Percentiles rank a stretch among this genome's conserved stretches.
These are phyloP conservation scores for Mycena galopus DNA, from an alignment of 768 basidiomycete genomes.

Conservation along the genomic window DNA sequence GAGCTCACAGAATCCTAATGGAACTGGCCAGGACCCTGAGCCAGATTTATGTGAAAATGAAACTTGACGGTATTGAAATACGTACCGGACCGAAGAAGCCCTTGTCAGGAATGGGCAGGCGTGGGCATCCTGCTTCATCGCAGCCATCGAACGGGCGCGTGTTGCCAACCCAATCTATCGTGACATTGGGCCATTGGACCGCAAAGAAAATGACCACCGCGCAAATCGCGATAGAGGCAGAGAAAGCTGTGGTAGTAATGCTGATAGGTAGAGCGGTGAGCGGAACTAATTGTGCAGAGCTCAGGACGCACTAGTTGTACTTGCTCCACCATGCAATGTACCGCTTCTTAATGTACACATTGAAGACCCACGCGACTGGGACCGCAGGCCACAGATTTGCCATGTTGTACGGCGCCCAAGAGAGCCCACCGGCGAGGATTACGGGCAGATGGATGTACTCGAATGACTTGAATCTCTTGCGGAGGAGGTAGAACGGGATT, in stretches of 20 bases:
- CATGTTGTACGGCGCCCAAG: constrained; percentile 40
- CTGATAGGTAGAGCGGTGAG: constrained; percentile 3
- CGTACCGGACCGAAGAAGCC: constrained; percentile 42
- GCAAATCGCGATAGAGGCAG: constrained; percentile 49
- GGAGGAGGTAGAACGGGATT: constrained; percentile 48
- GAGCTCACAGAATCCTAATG: background rate
- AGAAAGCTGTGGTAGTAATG: constrained; percentile 48
- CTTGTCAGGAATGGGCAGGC: constrained; percentile 29
- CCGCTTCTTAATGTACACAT: constrained; percentile 40
- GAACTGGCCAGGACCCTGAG: background rate
- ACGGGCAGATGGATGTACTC: constrained; percentile 51
- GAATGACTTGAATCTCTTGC: constrained; percentile 42
- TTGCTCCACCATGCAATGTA: constrained; percentile 46
- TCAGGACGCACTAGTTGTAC: constrained; percentile 43
- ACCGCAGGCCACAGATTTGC: constrained; percentile 39
- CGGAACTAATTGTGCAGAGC: background rate
- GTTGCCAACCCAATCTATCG: constrained; percentile 49
- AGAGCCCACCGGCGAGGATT: constrained; percentile 41
- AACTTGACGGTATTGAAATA: background rate
- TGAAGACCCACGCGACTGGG: constrained; percentile 42
- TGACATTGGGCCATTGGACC: constrained; percentile 41
- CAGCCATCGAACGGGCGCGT: constrained; percentile 37
- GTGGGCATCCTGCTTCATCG: constrained; percentile 36
- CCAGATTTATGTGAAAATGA: background rate
- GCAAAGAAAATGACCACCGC: constrained; percentile 55